A percentile compares a stretch with the other conserved stretches of the same genome.
Conservation (phyloP, 192 early-diverging fungal genomes). For the Backusella tarrabulga region DNA sequence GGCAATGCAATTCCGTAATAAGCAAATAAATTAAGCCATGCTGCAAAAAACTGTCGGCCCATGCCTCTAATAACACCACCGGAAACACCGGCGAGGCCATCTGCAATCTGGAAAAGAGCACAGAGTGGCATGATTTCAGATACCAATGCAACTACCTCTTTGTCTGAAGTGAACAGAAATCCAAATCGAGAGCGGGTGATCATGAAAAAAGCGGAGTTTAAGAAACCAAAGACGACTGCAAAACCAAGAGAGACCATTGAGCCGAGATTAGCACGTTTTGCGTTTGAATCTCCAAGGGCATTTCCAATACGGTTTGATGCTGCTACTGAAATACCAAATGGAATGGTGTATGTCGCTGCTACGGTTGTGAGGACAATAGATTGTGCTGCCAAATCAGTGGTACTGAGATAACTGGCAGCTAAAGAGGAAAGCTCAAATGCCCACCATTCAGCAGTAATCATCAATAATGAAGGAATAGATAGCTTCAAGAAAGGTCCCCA, state of each 20-base stretch:
- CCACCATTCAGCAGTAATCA: constrained; percentile 79
- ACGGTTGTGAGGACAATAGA: constrained; percentile 75
- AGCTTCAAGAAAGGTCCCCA: constrained; percentile 63
- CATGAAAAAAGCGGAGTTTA: constrained; percentile 54
- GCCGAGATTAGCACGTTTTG: constrained; percentile 48
- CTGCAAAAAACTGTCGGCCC: constrained; percentile 70
- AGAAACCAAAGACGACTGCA: constrained; percentile 48
- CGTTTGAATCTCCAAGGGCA: constrained; percentile 57
- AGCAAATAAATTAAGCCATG: constrained; percentile 50
- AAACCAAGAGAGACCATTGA: constrained; percentile 50
- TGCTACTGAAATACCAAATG: constrained; percentile 79
- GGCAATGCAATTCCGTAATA: constrained; percentile 74
- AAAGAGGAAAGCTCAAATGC: constrained; percentile 69
- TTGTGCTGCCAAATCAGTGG: constrained; percentile 77
- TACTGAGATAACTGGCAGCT: constrained; percentile 72
- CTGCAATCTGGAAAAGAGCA: constrained; percentile 76
- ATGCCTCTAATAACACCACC: constrained; percentile 74
- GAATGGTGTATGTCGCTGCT: constrained; percentile 71
- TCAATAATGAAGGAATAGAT: constrained; percentile 76
- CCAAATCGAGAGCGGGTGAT: constrained; percentile 58
- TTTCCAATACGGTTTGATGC: constrained; percentile 81
- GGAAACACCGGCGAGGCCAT: constrained; percentile 58
- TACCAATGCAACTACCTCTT: constrained; percentile 65
- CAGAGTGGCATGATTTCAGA: constrained; percentile 74
- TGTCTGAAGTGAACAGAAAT: constrained; percentile 67